These are phyloP conservation scores for Ananas comosus DNA, from an alignment of 176 grass and related monocot species.

Conservation along the genomic window DNA sequence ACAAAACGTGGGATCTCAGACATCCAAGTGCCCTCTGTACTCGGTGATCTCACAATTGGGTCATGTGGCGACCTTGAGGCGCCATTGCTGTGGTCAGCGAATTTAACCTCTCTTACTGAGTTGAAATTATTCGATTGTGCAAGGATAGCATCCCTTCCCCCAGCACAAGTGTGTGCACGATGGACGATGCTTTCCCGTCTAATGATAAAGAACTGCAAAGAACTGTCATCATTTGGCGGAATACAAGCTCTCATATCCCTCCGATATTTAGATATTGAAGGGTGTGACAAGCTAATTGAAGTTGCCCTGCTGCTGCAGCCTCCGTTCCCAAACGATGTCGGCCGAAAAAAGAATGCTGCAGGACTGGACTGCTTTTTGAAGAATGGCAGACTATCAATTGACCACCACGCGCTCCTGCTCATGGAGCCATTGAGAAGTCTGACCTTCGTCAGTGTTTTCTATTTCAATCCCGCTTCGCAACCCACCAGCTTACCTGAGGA, in stretches of 20 bases:
- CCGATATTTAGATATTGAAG: not conserved
- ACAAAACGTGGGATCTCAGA: no score
- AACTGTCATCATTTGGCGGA: slow-evolving; percentile 3
- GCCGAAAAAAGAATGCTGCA: not conserved
- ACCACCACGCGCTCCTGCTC: not conserved
- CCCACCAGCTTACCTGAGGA: not conserved
- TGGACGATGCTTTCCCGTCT: not conserved
- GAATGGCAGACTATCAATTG: not conserved
- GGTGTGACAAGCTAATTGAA: not conserved
- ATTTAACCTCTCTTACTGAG: no score
- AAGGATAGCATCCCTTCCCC: not conserved
- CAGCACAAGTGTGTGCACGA: not conserved
- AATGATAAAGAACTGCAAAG: not conserved
- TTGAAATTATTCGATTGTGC: no score
- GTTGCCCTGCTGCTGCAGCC: not conserved
- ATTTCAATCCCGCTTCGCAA: not conserved
- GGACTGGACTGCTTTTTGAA: not conserved
- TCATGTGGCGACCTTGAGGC: no score
- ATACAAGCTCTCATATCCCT: not conserved
- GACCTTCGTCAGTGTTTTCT: not conserved
- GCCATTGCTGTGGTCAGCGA: not conserved
- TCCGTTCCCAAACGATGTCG: not conserved
- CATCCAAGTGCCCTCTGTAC: no score
- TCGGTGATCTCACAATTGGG: no score
- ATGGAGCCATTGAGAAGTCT: not conserved